Evolutionary conservation across 495 filamentous ascomycete genomes (phyloP), one percentile per base, ranked within the genome.

Genomic region (Glarea lozoyensis): DNA sequence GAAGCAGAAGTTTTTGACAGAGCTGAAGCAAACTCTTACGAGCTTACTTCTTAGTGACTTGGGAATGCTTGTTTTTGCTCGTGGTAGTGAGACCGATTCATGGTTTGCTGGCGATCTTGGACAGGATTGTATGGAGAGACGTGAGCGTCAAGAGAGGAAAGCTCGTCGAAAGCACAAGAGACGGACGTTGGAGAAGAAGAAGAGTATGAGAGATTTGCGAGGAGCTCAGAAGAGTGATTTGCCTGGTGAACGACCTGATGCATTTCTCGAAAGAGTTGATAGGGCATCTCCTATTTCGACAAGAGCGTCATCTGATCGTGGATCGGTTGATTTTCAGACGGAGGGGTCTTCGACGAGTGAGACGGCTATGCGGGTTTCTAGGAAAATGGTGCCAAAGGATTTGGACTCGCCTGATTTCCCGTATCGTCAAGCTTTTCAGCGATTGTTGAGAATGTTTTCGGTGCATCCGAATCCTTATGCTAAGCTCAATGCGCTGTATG

Each of bases 31-130:
- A 55, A 83, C 78, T 1, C 63, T 96, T 40, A 87, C 82, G 11
- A 88, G 87, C 50, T 66, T 98, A 21, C 69, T 98, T 7, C 65
- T 97, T 23, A 96, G 89, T 46, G 92, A 98, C 61, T 69, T 98
- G 12, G 86, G 88, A 7, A 85, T 80, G 33, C 75, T 83, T 7
- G 81, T 94, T 11, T 94, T 89, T 63, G 76, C 81, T 23, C 77
- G 80, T 46, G 83, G 92, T 11, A 90, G 86, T 49, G 92, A 98
- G 65, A 98, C 90, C 12, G 92, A 97, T 52, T 76, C 70, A 18
- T 96, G 90, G 86, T 90, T 94, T 56, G 73, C 76, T 4, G 78
- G 81, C 47, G 75, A 72, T 15, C 58, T 94, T 2, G 80, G 83
- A 11, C 79, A 90, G 50, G 78, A 85, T 41, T 84, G 81, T 42